Conservation (phyloP, 1,284 basidiomycete species). For the Ustilago nuda region DNA sequence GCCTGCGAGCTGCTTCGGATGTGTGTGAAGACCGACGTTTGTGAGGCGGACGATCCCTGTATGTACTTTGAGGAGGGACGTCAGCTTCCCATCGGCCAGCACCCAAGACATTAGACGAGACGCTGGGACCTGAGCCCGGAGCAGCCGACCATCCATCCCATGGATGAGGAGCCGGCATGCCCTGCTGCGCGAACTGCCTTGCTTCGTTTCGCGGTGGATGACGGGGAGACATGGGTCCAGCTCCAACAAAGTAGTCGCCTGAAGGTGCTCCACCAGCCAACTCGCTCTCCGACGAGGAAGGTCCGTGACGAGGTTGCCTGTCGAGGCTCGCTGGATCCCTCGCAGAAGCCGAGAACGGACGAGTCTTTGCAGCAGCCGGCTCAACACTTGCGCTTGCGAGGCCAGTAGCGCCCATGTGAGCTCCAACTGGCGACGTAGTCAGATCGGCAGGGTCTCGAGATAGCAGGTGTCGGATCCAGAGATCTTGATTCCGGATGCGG, state of each 20-base stretch:
- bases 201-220: constrained; percentile 21
- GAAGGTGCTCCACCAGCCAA: neutral
- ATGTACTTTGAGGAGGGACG: neutral
- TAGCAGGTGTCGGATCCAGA: constrained; percentile 46
- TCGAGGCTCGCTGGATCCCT: constrained; percentile 14
- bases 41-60: constrained; percentile 12
- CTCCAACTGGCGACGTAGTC: constrained; percentile 21
- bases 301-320: constrained; percentile 18
- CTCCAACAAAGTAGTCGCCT: constrained; percentile 25
- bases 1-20: constrained; percentile 15
- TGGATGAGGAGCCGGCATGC: constrained; percentile 9
- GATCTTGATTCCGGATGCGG: constrained; percentile 44
- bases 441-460: constrained; percentile 33
- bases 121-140: constrained; percentile 5
- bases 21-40: constrained; percentile 29
- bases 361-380: constrained; percentile 1
- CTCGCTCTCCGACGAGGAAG: constrained; percentile 14
- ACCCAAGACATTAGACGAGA: constrained; percentile 13
- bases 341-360: constrained; percentile 3
- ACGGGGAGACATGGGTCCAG: constrained; percentile 27
- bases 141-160: constrained; percentile 20
- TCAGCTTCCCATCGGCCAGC: constrained; percentile 28
- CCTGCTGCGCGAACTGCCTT: constrained; percentile 14
- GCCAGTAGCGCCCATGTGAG: constrained; percentile 14
- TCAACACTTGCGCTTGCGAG: constrained; percentile 14